Conservation (phyloP, 495 filamentous ascomycete species). For the Aspergillus incahuasiensis region DNA sequence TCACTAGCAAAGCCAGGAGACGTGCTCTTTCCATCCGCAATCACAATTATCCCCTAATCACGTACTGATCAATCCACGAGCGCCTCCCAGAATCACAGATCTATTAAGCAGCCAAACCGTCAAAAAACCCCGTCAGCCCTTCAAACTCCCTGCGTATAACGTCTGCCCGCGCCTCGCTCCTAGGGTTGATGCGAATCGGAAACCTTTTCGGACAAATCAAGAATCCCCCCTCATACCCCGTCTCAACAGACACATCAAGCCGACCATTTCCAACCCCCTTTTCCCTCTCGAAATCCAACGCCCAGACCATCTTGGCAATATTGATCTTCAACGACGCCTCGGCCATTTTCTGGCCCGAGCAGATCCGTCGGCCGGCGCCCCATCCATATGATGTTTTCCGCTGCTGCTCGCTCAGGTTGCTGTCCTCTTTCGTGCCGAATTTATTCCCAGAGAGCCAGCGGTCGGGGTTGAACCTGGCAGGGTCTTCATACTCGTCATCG, state of each 20-base stretch:
- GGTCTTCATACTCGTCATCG: neutral
- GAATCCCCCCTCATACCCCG: neutral
- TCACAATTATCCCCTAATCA: no score
- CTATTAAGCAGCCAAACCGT: neutral
- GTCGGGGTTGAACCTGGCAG: neutral
- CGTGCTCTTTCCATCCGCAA: no score
- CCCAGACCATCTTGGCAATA: conserved; percentile 3
- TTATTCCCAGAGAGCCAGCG: conserved; percentile 1
- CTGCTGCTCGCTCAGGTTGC: neutral
- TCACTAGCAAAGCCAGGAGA: no score
- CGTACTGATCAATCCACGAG: no score
- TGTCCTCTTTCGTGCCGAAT: neutral
- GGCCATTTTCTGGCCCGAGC: conserved; percentile 3
- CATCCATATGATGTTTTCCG: neutral
- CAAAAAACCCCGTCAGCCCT: neutral
- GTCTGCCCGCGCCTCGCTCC: neutral
- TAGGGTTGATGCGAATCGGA: neutral
- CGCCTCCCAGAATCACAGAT: no score
- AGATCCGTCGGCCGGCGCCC: conserved; percentile 2
- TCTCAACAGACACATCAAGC: neutral
- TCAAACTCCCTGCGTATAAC: neutral
- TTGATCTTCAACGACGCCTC: conserved; percentile 4
- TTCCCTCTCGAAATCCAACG: neutral
- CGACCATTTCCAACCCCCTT: neutral
- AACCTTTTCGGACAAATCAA: conserved; percentile 1